Evolutionary conservation across 345 rosid genomes (phyloP).

Genomic region (sweet orange (Citrus sinensis)): DNA sequence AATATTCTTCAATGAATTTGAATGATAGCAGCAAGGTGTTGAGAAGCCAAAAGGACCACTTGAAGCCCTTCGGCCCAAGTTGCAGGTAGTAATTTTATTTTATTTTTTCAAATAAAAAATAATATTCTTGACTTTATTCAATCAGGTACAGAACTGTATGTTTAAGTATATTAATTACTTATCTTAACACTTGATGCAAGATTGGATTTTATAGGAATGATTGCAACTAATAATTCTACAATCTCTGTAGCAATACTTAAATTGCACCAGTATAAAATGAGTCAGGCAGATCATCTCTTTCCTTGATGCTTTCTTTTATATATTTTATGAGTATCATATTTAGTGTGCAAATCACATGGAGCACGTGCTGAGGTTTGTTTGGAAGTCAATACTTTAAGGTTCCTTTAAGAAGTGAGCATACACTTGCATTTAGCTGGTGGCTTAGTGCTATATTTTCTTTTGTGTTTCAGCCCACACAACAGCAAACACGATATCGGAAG

Average conservation of each 20-base stretch:
- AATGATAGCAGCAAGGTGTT: conserved; percentile 82
- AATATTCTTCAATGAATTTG: conserved; percentile 5
- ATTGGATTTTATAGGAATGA: background rate
- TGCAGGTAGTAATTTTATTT: conserved; percentile 55
- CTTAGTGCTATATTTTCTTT: background rate
- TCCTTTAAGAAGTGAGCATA: background rate
- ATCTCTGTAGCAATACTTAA: background rate
- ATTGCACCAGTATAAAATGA: background rate
- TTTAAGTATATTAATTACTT: background rate
- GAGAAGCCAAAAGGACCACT: conserved; percentile 99
- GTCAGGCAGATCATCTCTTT: background rate
- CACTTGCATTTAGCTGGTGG: background rate
- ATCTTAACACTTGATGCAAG: background rate
- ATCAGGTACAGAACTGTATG: background rate
- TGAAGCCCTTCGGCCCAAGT: conserved; percentile 97
- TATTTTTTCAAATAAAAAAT: background rate
- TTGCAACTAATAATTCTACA: background rate
- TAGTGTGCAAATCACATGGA: background rate
- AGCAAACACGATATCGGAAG: conserved; percentile 92
- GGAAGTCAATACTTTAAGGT: background rate
- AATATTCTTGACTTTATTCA: background rate
- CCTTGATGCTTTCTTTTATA: background rate
- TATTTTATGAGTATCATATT: background rate
- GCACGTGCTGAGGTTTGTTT: background rate
- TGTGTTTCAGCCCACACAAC: conserved; percentile 80